Percentiles rank a stretch among this genome's conserved stretches.
Conservation (phyloP, 805 yeast genomes). For the Scheffersomyces amazonensis region DNA sequence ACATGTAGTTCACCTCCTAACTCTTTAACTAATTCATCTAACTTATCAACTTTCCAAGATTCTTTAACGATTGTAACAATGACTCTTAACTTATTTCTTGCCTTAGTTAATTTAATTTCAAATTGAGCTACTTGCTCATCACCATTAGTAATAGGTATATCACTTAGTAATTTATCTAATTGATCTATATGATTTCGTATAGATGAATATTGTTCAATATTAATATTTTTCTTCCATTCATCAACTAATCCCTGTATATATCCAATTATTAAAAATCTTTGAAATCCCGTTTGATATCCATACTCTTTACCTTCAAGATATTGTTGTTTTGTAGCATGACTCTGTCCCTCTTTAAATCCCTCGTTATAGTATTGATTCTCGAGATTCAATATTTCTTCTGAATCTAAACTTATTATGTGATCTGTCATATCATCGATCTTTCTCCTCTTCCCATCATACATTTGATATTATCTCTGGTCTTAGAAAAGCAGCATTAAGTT, state of each 20-base stretch:
- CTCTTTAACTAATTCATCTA: constrained; percentile 32
- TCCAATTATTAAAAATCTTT: constrained; percentile 67
- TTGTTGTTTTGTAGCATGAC: constrained; percentile 58
- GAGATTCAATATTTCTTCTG: constrained; percentile 49
- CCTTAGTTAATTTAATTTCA: constrained; percentile 50
- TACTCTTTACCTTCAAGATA: constrained; percentile 75
- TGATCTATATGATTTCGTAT: constrained; percentile 17
- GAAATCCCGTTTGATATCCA: constrained; percentile 79
- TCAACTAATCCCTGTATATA: constrained; percentile 53
- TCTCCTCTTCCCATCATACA: constrained; percentile 1
- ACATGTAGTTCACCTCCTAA: constrained; percentile 37
- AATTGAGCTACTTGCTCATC: constrained; percentile 54
- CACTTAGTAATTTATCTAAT: constrained; percentile 27
- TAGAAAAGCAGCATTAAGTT: too few species aligned
- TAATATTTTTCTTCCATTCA: constrained; percentile 24
- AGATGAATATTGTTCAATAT: constrained; percentile 13
- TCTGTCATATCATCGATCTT: constrained; percentile 9
- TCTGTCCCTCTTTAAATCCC: constrained; percentile 72
- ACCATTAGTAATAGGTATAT: constrained; percentile 36
- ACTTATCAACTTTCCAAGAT: constrained; percentile 21
- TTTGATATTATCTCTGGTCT: too few species aligned
- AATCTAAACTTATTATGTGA: constrained; percentile 39
- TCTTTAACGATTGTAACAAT: constrained; percentile 36
- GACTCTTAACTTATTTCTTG: constrained; percentile 61
- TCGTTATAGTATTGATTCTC: constrained; percentile 62